These are phyloP conservation scores for Yamadazyma takamatsuzukensis DNA, from an alignment of 805 yeast genomes.

Conservation along the genomic window DNA sequence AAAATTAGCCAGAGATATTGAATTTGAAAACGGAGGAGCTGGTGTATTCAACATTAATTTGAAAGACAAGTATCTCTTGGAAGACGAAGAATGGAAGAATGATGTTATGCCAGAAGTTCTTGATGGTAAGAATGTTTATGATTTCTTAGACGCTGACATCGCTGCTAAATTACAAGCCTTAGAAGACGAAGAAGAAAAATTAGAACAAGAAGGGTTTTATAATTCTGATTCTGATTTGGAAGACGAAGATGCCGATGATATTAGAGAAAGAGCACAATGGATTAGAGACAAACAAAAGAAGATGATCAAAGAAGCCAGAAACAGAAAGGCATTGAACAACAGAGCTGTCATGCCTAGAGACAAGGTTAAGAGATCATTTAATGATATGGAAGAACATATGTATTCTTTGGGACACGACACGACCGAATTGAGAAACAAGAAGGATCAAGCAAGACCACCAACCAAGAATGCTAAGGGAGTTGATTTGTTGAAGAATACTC, in stretches of 20 bases:
- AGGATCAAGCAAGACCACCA: slow-evolving; percentile 17
- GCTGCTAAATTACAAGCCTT: slow-evolving; percentile 88
- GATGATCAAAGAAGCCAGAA: slow-evolving; percentile 86
- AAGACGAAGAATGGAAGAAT: slow-evolving; percentile 96
- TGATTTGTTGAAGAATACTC: slow-evolving; percentile 61
- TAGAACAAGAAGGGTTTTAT: slow-evolving; percentile 93
- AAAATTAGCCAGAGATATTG: slow-evolving; percentile 80
- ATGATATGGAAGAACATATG: slow-evolving; percentile 86
- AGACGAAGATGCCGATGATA: slow-evolving; percentile 64
- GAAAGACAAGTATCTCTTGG: slow-evolving; percentile 87
- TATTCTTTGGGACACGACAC: slow-evolving; percentile 88
- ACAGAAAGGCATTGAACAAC: slow-evolving; percentile 82
- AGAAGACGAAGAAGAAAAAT: slow-evolving; percentile 94
- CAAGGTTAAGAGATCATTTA: slow-evolving; percentile 68
- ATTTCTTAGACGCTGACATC: slow-evolving; percentile 94
- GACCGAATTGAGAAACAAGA: slow-evolving; percentile 44
- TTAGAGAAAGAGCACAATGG: slow-evolving; percentile 89
- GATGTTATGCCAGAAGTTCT: slow-evolving; percentile 96
- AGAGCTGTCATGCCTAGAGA: slow-evolving; percentile 89
- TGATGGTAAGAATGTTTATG: slow-evolving; percentile 95
- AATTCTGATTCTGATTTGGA: slow-evolving; percentile 62
- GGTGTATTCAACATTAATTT: slow-evolving; percentile 95
- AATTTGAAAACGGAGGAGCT: slow-evolving; percentile 96
- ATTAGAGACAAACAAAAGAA: slow-evolving; percentile 91
- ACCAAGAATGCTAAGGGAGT: slow-evolving; percentile 49